Evolutionary conservation across 345 rosid genomes (phyloP).

Genomic region (Litchi chinensis): DNA sequence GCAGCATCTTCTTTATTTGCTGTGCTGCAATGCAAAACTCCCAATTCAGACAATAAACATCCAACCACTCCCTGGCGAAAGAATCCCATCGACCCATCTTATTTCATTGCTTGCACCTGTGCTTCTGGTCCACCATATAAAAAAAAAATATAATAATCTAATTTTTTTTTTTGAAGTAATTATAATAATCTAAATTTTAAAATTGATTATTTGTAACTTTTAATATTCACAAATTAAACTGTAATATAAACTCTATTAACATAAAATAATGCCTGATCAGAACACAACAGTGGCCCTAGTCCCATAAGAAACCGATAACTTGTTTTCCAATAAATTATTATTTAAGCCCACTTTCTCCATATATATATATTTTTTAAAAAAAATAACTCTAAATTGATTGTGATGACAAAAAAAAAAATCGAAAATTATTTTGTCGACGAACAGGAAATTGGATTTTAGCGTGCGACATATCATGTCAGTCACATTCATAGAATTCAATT

Average conservation of each 20-base stretch:
- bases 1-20: not conserved
- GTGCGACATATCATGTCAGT: conserved; percentile 4
- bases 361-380: not conserved
- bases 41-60: conserved; percentile 2
- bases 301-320: not conserved
- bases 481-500: not conserved
- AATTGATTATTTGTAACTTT: too few species aligned
- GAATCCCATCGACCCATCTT: not conserved
- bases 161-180: too few species aligned
- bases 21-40: not conserved
- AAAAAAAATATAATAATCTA: too few species aligned
- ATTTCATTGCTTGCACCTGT: not conserved
- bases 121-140: not conserved
- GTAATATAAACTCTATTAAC: too few species aligned
- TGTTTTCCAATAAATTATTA: not conserved
- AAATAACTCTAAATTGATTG: not conserved
- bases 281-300: too few species aligned
- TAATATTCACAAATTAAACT: too few species aligned
- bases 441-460: not conserved
- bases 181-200: too few species aligned
- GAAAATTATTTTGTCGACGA: not conserved
- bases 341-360: too few species aligned
- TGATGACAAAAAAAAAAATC: not conserved
- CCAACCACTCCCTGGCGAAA: conserved; percentile 12
- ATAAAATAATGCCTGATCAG: too few species aligned